Conservation (phyloP, 2,329 filamentous ascomycete genomes). For the Paecilomyces niveus region DNA sequence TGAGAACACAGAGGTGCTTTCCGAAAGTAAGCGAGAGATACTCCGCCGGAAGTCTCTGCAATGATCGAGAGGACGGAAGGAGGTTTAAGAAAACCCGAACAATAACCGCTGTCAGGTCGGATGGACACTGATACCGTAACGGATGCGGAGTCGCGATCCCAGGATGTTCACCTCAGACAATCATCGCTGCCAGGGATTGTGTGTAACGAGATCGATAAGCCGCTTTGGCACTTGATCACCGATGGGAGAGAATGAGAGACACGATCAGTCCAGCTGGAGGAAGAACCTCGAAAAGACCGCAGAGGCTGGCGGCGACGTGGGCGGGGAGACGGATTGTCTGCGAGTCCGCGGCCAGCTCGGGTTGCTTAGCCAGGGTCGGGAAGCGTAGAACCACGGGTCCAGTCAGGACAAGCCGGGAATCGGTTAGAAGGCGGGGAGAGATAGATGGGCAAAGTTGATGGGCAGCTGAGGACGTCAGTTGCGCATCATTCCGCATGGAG, state of each 20-base stretch:
- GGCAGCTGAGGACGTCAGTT: not conserved
- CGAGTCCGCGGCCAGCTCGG: not conserved
- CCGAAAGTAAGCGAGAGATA: not conserved
- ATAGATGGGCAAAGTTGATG: not conserved
- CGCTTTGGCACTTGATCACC: not conserved
- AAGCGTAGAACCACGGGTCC: not conserved
- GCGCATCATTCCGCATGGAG: not conserved
- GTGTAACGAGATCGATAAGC: not conserved
- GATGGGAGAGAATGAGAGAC: not conserved
- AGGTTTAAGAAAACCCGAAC: not conserved
- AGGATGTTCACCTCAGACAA: not conserved
- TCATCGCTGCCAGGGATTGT: not conserved
- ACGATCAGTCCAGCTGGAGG: not conserved
- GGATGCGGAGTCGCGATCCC: not conserved
- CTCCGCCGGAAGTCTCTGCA: not conserved
- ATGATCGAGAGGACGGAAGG: not conserved
- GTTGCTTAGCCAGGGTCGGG: not conserved
- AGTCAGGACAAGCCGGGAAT: slow-evolving; percentile 1
- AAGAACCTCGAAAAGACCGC: not conserved
- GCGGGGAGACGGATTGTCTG: not conserved
- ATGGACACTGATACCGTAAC: not conserved
- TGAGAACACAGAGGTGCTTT: not conserved
- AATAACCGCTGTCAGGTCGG: not conserved
- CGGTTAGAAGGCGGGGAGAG: not conserved
- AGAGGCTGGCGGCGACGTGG: not conserved